Evolutionary conservation across 2,329 filamentous ascomycete genomes (phyloP).

Genomic region (Fusarium coffeatum): DNA sequence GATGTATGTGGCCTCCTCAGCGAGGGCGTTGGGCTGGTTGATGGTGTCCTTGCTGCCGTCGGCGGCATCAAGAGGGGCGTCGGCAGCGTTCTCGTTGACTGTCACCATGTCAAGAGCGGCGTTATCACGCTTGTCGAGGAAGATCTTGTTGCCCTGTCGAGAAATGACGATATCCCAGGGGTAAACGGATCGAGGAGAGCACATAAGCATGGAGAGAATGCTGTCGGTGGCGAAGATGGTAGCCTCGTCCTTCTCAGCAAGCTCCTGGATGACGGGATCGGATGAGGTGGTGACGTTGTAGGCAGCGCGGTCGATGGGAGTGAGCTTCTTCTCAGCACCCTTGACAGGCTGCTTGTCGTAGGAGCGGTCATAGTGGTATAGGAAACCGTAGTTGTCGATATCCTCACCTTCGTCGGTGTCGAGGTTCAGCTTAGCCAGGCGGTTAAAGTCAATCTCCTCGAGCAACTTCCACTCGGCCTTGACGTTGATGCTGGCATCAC

Average conservation of each 20-base stretch:
- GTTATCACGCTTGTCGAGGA: conserved; percentile 97
- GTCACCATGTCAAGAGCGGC: conserved; percentile 96
- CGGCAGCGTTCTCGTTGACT: conserved; percentile 97
- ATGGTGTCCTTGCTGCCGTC: conserved; percentile 94
- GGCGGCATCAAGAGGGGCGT: conserved; percentile 89
- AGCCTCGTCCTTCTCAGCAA: conserved; percentile 94
- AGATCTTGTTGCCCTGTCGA: conserved; percentile 94
- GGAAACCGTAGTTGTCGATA: conserved; percentile 93
- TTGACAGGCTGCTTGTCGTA: conserved; percentile 96
- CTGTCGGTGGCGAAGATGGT: conserved; percentile 97
- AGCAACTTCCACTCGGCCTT: conserved; percentile 95
- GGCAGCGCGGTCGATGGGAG: conserved; percentile 89
- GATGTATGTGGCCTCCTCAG: conserved; percentile 98
- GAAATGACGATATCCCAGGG: conserved; percentile 98
- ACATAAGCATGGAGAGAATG: conserved; percentile 99
- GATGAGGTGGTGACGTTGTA: conserved; percentile 98
- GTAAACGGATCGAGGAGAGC: conserved; percentile 94
- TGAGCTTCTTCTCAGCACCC: conserved; percentile 86
- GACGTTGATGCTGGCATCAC: conserved; percentile 95
- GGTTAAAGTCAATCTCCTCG: conserved; percentile 98
- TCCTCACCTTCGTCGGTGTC: conserved; percentile 96
- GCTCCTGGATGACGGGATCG: conserved; percentile 95
- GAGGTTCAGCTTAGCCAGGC: conserved; percentile 93
- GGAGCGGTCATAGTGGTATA: conserved; percentile 96
- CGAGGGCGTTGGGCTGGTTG: conserved; percentile 92